Evolutionary conservation across 2,329 filamentous ascomycete species (phyloP).

Genomic region (Rutstroemia sp.): DNA sequence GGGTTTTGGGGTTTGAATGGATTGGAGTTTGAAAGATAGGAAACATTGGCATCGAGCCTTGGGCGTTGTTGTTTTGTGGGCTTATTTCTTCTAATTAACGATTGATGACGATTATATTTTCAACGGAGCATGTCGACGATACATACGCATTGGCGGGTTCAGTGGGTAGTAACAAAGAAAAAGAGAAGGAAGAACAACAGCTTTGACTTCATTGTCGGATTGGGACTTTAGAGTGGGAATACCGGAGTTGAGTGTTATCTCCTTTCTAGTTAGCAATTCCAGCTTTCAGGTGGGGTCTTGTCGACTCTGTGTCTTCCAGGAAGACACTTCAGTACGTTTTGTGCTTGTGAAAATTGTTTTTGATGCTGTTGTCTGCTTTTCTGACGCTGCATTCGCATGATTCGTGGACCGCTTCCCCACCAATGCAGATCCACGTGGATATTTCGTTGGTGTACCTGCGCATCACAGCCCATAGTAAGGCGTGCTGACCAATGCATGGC

Average conservation of each 20-base stretch:
- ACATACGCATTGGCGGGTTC: neutral
- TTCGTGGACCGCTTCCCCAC: neutral
- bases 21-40: neutral
- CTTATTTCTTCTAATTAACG: neutral
- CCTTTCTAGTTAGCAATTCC: slow-evolving; percentile 1
- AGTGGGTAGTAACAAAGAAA: neutral
- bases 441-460: no score
- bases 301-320: neutral
- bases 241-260: neutral
- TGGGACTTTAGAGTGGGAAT: neutral
- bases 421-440: no score
- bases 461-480: no score
- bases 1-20: neutral
- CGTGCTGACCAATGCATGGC: no score
- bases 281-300: neutral
- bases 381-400: neutral
- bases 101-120: neutral
- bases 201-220: neutral
- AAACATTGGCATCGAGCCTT: neutral
- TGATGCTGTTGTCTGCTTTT: no score
- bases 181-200: neutral
- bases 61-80: neutral
- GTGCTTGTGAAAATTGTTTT: neutral
- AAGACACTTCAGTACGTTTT: neutral
- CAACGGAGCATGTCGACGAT: neutral